phyloP scores from a whole-genome alignment of 495 filamentous ascomycete species.

The Xylaria nigripes region DNA sequence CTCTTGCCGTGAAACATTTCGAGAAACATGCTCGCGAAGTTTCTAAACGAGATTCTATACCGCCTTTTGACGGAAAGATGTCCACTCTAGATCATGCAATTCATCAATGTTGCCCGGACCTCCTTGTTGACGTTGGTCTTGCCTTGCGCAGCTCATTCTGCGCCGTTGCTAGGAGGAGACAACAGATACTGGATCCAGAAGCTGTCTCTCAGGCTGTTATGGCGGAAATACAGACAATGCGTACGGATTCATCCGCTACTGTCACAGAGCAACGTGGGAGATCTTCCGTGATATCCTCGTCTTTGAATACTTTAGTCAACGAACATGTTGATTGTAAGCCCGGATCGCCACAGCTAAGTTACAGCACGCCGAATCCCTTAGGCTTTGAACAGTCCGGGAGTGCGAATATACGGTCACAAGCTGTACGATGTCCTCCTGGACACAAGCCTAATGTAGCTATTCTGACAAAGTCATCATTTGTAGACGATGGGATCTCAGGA shows the following conservation, averaged over 20 bases:
- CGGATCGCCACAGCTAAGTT: neutral
- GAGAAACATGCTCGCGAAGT: conserved; percentile 24
- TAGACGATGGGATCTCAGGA: conserved; percentile 40
- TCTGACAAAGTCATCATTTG: conserved; percentile 22
- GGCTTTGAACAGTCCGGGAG: neutral
- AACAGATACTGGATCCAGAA: conserved; percentile 31
- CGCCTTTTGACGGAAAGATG: conserved; percentile 25
- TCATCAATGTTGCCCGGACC: conserved; percentile 34
- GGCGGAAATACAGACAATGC: conserved; percentile 28
- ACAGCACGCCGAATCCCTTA: neutral
- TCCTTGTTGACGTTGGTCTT: conserved; percentile 34
- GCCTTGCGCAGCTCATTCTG: conserved; percentile 40
- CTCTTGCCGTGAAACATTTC: conserved; percentile 30
- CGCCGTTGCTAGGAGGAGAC: conserved; percentile 31
- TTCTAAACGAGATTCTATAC: conserved; percentile 22
- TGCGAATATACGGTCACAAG: neutral
- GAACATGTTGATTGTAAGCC: conserved; percentile 12
- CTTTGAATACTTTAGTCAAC: neutral
- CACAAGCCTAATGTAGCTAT: conserved; percentile 8
- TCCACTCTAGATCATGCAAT: conserved; percentile 9
- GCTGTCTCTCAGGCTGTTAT: conserved; percentile 36
- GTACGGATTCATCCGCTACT: conserved; percentile 14
- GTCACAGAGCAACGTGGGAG: conserved; percentile 13
- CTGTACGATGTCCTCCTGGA: neutral
- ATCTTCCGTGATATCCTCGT: conserved; percentile 12